Conservation (phyloP, 352 stramenopile genomes). For the Pythium dissotocum region DNA sequence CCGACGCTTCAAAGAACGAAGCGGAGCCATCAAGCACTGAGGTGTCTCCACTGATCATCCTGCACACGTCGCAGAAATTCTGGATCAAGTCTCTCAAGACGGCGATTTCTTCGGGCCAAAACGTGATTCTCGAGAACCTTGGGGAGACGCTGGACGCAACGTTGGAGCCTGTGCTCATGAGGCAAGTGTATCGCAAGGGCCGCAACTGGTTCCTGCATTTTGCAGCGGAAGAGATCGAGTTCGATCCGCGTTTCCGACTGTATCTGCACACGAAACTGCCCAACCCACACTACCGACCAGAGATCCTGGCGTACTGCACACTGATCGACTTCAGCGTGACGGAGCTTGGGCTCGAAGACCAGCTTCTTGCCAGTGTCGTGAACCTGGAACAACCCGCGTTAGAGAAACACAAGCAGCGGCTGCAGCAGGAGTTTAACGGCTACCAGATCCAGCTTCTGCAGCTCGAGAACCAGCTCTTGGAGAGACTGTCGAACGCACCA, state of each 20-base stretch:
- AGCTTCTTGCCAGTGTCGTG: constrained; percentile 88
- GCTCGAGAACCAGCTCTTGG: constrained; percentile 89
- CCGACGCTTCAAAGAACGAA: background rate
- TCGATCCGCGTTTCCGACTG: constrained; percentile 84
- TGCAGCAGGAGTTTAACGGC: constrained; percentile 89
- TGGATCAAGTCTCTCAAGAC: constrained; percentile 77
- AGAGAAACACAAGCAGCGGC: constrained; percentile 86
- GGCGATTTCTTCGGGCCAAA: constrained; percentile 72
- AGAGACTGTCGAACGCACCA: constrained; percentile 89
- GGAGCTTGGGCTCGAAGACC: constrained; percentile 88
- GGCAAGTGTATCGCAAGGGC: constrained; percentile 87
- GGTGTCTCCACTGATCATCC: constrained; percentile 51
- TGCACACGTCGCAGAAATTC: constrained; percentile 74
- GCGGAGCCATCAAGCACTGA: background rate
- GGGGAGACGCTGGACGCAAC: constrained; percentile 84
- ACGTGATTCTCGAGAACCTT: constrained; percentile 92
- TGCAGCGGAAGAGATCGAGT: constrained; percentile 89
- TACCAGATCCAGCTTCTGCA: constrained; percentile 92
- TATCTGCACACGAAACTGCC: constrained; percentile 92
- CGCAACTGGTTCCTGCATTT: constrained; percentile 88
- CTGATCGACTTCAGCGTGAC: constrained; percentile 95
- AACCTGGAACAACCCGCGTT: constrained; percentile 89
- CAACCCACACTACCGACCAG: constrained; percentile 92
- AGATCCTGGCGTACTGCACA: constrained; percentile 92
- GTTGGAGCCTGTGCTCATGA: constrained; percentile 89